Evolutionary conservation across 176 grass and related monocot species (phyloP), one percentile per base, ranked within the genome.

Genomic region (Raddia guianensis): DNA sequence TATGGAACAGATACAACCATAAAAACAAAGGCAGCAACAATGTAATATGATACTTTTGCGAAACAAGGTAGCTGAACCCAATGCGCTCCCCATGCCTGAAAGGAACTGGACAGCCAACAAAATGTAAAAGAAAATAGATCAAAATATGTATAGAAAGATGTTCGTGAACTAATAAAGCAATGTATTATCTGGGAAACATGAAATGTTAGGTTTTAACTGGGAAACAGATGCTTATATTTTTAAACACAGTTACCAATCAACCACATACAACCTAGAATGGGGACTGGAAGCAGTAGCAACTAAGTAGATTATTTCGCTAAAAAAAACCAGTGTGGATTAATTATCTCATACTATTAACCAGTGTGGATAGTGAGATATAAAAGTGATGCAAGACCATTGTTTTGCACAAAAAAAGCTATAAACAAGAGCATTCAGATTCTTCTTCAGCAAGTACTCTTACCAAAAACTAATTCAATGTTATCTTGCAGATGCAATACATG

Each of bases 31-130:
- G 92, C 95, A 88, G 90, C 95, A 86, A 98, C 87, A 80, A 98
- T 98, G 72, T 98, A 98, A 87, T 98, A 98, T 72, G 95, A 70
- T 93, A 98, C 86, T 98, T 98, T 82, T 95, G 92, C 27, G 95
- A 98, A 75, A 98, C 90, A 56, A 98, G 90, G 56, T 98, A 98
- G 83, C 92, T 93, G 81, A 98, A 98, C 49, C 95, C 95, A 87
- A 98, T 98, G 58, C 95, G 92, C 85, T 98, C 95, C 33, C 95
- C 95, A 80, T 95, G 95, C 84, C 92, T 98, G 87, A 98, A 98
- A 86, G 95, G 92, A 79, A 98, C 95, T 98, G 84, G 62, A 81
- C 62, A 74, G 73, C 34, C 18, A 87, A 46, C 7, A 12, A 64
- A 73, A 73, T 68, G 5, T 69, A 80, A 55, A 64, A 88, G 74